These are phyloP conservation scores for Pugionium dolabratum DNA, from an alignment of 345 rosid genomes.

Conservation along the genomic window DNA sequence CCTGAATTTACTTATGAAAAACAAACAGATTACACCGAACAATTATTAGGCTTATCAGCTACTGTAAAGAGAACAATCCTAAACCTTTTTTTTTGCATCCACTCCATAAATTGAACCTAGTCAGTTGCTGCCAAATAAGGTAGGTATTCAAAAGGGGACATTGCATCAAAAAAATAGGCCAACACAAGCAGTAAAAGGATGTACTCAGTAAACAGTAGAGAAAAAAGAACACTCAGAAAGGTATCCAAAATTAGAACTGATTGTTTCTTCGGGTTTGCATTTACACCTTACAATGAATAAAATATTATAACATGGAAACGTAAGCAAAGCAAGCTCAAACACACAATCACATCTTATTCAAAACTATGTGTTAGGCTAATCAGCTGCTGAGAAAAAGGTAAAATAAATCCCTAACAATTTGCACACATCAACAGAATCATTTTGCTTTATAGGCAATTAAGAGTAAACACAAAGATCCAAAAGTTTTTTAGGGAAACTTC, in stretches of 20 bases:
- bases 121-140: conserved; percentile 15
- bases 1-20: conserved; percentile 12
- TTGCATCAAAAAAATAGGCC: conserved; percentile 26
- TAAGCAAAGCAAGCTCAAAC: background rate
- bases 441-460: background rate
- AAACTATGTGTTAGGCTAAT: background rate
- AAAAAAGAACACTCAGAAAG: background rate
- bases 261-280: background rate
- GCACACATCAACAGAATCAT: conserved; percentile 11
- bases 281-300: background rate
- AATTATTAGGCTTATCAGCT: conserved; percentile 16
- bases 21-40: conserved; percentile 18
- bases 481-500: background rate
- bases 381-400: background rate
- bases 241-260: background rate
- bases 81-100: background rate
- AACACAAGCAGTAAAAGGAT: conserved; percentile 11
- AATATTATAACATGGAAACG: background rate
- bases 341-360: conserved; percentile 5
- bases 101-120: conserved; percentile 17
- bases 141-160: conserved; percentile 26
- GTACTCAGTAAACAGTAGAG: background rate
- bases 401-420: conserved; percentile 7
- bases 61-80: conserved; percentile 1
- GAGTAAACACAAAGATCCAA: conserved; percentile 11